Base-by-base conservation (phyloP, 805 yeast genomes). In the Alloascoidea hylecoeti region DNA sequence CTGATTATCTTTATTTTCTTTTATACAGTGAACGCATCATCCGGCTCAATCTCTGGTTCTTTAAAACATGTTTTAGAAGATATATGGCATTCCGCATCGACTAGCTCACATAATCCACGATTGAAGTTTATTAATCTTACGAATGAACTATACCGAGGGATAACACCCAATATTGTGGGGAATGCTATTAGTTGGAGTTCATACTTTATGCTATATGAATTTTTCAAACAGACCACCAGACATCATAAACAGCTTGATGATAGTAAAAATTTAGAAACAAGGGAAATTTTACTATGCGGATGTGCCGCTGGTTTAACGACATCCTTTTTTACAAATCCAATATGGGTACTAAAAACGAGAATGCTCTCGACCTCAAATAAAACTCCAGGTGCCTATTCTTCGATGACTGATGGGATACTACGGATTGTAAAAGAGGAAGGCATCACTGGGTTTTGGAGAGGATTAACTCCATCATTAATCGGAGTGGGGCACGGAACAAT, bases 271-370 rank as follows among this genome's bases (percentile, higher is more conserved):
- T 53, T 70, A 35, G 53, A 57, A 16, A 57, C 75, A 4, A 53
- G 57, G 39, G 63, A 67, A 42, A 73, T 74, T 53, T 48, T 78
- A 18, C 39, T 58, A 3, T 58, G 78, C 36, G 81, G 86, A 2
- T 67, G 75, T 36, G 44, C 66, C 2, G 86, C 96, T 0, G 98
- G 98, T 0, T 50, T 75, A 33, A 49, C 75, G 3, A 84, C 96
- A 0, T 70, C 94, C 1, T 39, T 84, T 0, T 33, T 82, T 13
- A 88, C 98, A 1, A 92, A 86, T 51, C 98, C 98, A 1, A 70
- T 89, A 6, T 89, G 98, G 98, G 95, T 92, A 1, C 55, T 92
- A 15, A 92, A 92, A 56, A 92, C 98, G 0, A 66, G 97, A 43
- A 78, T 89, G 46, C 65, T 88, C 49, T 75, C 86, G 15, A 70